These are phyloP conservation scores for Chaetomium cochliodes DNA, from an alignment of 495 filamentous ascomycete genomes.

Conservation along the genomic window DNA sequence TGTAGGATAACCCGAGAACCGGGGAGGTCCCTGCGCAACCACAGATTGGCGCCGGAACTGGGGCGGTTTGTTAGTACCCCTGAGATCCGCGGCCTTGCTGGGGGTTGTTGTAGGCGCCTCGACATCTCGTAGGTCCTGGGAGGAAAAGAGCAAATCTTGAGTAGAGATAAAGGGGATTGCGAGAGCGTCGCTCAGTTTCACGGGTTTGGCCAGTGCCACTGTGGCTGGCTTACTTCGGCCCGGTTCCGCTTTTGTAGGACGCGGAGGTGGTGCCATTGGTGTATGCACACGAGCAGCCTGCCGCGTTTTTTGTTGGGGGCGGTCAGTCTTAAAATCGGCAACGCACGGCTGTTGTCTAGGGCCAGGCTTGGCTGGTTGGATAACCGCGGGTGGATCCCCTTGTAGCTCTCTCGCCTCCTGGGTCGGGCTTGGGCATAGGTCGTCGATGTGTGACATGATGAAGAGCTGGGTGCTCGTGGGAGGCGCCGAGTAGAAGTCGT, in stretches of 20 bases:
- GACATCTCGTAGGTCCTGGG: constrained; percentile 50
- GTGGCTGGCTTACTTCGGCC: not conserved
- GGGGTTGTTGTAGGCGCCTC: constrained; percentile 31
- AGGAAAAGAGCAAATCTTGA: constrained; percentile 47
- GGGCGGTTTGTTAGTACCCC: not conserved
- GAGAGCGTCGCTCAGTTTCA: constrained; percentile 19
- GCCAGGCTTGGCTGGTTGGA: not conserved
- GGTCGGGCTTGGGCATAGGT: constrained; percentile 50
- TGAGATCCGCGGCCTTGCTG: constrained; percentile 7
- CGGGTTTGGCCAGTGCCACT: not conserved
- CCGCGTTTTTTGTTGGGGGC: not conserved
- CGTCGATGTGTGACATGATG: constrained; percentile 42
- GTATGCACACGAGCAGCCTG: not conserved
- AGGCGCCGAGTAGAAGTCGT: constrained; percentile 7
- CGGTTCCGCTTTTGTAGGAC: not conserved
- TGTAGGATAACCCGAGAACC: not conserved
- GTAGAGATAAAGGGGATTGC: constrained; percentile 42
- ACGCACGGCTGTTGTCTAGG: not conserved
- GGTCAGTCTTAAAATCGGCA: not conserved
- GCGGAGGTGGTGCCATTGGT: constrained; percentile 6
- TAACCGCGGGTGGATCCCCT: constrained; percentile 10
- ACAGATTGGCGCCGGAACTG: not conserved
- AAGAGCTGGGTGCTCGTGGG: constrained; percentile 48
- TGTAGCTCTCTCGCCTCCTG: constrained; percentile 49
- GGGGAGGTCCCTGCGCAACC: not conserved